phyloP scores from a whole-genome alignment of 208 protist genomes.

The Leishmania guyanensis region DNA sequence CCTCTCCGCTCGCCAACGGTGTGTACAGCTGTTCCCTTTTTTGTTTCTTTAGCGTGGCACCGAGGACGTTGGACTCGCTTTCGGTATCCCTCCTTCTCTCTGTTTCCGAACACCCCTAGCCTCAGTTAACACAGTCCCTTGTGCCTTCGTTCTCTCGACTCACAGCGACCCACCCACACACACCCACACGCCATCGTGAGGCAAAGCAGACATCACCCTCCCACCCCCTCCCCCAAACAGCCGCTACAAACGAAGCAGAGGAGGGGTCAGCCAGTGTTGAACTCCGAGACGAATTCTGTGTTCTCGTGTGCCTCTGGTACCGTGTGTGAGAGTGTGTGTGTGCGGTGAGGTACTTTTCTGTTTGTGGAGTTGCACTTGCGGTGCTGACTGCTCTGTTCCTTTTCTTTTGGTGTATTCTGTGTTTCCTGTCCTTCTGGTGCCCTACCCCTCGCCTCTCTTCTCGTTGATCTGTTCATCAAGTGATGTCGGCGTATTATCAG shows the following conservation, averaged over 20 bases:
- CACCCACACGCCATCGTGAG: neutral
- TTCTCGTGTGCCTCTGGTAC: neutral
- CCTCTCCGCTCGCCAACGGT: no score
- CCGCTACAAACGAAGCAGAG: neutral
- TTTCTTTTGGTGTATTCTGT: neutral
- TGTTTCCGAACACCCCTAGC: neutral
- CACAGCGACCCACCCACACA: neutral
- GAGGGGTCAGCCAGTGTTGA: neutral
- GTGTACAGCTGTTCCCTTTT: neutral
- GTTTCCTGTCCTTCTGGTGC: neutral
- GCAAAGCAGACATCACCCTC: neutral
- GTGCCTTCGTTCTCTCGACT: neutral
- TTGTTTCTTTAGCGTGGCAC: neutral
- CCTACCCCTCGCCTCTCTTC: neutral
- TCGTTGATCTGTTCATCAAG: neutral
- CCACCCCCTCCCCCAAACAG: neutral
- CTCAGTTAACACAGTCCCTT: neutral
- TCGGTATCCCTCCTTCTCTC: neutral
- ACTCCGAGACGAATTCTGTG: neutral
- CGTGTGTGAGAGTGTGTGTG: neutral
- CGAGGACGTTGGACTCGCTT: neutral
- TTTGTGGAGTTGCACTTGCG: neutral
- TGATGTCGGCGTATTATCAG: neutral
- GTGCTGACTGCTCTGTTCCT: neutral
- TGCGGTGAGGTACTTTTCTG: neutral